A percentile compares a stretch with the other conserved stretches of the same genome.
Conservation (phyloP, 192 early-diverging fungal genomes). For the Backusella westeae region DNA sequence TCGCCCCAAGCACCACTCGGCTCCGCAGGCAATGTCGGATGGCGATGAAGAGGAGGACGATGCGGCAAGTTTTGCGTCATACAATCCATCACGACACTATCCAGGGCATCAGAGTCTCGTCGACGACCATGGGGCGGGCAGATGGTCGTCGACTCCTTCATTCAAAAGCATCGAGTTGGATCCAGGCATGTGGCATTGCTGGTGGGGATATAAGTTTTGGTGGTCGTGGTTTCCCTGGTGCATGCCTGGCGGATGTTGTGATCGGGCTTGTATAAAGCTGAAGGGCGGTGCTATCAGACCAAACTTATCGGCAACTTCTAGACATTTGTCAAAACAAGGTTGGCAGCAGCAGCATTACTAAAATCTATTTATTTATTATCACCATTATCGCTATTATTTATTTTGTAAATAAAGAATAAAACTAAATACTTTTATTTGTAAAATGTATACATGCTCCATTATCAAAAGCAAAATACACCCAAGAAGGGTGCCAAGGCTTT, state of each 20-base stretch:
- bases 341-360: slow-evolving; percentile 10
- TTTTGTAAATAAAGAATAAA: slow-evolving; percentile 7
- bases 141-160: slow-evolving; percentile 1
- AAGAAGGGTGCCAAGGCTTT: too few species aligned
- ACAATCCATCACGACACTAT: not conserved
- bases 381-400: not conserved
- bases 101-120: slow-evolving; percentile 4
- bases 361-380: not conserved
- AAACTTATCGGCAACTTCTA: not conserved
- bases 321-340: slow-evolving; percentile 9
- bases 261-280: not conserved
- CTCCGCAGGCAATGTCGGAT: not conserved
- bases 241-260: slow-evolving; percentile 15
- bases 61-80: not conserved
- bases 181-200: slow-evolving; percentile 8
- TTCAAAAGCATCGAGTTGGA: slow-evolving; percentile 13
- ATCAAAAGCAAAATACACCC: too few species aligned
- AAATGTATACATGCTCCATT: too few species aligned
- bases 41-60: slow-evolving; percentile 3
- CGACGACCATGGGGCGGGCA: not conserved
- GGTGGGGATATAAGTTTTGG: slow-evolving; percentile 17
- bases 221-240: slow-evolving; percentile 15
- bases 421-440: not conserved
- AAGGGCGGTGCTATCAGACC: not conserved
- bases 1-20: not conserved